These are phyloP conservation scores for Turnera subulata DNA, from an alignment of 345 rosid genomes.

Conservation along the genomic window DNA sequence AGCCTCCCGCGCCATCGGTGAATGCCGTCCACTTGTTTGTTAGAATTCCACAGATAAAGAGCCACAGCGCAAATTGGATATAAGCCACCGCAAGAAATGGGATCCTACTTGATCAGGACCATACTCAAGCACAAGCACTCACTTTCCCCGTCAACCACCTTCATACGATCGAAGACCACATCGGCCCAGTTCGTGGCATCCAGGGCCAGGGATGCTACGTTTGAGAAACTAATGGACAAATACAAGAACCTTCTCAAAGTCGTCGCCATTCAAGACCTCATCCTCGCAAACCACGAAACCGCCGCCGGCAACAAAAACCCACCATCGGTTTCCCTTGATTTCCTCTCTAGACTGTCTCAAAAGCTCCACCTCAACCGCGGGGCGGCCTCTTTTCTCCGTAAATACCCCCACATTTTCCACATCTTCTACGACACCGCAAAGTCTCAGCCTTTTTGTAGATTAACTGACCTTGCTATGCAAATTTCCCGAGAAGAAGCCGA, in stretches of 20 bases:
- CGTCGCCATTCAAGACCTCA: slow-evolving; percentile 69
- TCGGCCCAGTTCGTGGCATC: slow-evolving; percentile 73
- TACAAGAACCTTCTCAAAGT: slow-evolving; percentile 79
- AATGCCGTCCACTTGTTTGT: too few relatives aligned
- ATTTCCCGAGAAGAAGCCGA: slow-evolving; percentile 56
- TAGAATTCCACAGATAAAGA: too few relatives aligned
- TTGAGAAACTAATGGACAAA: slow-evolving; percentile 85
- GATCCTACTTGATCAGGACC: too few relatives aligned
- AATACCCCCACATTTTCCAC: slow-evolving; percentile 72
- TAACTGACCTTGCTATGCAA: slow-evolving; percentile 50
- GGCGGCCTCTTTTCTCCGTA: slow-evolving; percentile 64
- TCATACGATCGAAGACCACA: slow-evolving; percentile 51
- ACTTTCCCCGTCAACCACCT: not conserved
- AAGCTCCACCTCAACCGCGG: slow-evolving; percentile 84
- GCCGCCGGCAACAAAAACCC: slow-evolving; percentile 28
- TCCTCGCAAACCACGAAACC: slow-evolving; percentile 43
- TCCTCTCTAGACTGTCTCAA: slow-evolving; percentile 75
- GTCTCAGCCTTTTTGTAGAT: slow-evolving; percentile 58
- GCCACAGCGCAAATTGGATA: too few relatives aligned
- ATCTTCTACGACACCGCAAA: slow-evolving; percentile 53
- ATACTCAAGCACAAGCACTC: too few relatives aligned
- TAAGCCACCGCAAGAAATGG: too few relatives aligned
- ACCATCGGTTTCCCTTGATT: slow-evolving; percentile 67
- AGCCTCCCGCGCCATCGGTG: too few relatives aligned
- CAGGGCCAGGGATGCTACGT: slow-evolving; percentile 68